Evolutionary conservation across 2,329 filamentous ascomycete species (phyloP), one percentile per base, ranked within the genome.

Genomic region (Hypoxylon sp.): DNA sequence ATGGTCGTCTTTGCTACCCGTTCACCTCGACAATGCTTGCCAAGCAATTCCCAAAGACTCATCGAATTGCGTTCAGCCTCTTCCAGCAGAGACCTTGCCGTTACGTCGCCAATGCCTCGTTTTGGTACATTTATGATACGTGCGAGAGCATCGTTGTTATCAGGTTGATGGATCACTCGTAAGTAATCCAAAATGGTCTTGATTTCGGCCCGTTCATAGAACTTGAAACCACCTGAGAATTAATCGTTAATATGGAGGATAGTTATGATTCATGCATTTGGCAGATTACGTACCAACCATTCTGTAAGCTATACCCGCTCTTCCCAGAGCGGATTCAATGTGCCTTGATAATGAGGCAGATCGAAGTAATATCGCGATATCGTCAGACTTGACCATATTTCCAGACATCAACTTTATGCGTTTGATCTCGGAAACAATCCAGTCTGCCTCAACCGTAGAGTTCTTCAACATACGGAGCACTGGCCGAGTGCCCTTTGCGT

Each of bases 121-220:
- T 91, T 86, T 0, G 95, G 96, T 0, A 91, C 86, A 75, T 98
- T 98, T 76, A 98, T 90, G 62, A 98, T 89, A 32, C 93, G 88
- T 3, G 91, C 87, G 0, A 98, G 81, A 0, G 93, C 93, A 76
- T 98, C 94, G 73, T 94, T 97, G 77, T 97, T 94, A 50, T 92
- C 87, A 1, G 94, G 93, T 69, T 97, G 92, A 75, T 93, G 89
- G 32, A 98, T 89, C 2, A 97, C 91, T 32, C 94, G 88, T 13
- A 98, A 84, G 77, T 99, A 98, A 77, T 98, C 94, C 3, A 98
- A 81, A 0, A 98, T 78, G 6, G 93, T 86, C 78, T 96, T 97
- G 76, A 98, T 91, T 78, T 99, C 95, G 2, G 89, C 87, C 56
- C 96, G 89, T 73, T 99, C 96, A 75, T 97, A 98, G 78, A 99